These are phyloP conservation scores for Fusarium sarcochroum DNA, from an alignment of 2,329 filamentous ascomycete genomes.

Conservation along the genomic window DNA sequence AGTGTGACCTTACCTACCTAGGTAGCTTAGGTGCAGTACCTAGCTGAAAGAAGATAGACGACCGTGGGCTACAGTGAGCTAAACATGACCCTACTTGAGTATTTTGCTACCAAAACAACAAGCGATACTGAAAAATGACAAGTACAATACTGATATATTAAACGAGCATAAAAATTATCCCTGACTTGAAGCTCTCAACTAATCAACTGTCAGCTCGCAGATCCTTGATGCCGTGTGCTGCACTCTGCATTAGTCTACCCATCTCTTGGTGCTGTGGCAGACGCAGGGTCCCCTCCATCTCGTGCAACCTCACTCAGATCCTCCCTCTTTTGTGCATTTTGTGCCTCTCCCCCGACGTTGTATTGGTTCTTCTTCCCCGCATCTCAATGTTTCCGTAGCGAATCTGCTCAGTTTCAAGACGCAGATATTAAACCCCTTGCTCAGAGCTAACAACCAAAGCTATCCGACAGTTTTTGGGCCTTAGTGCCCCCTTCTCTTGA, in stretches of 20 bases:
- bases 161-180: slow-evolving; percentile 12
- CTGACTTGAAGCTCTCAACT: slow-evolving; percentile 3
- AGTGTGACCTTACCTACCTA: too few species aligned
- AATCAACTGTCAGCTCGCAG: slow-evolving; percentile 8
- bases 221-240: slow-evolving; percentile 1
- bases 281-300: slow-evolving; percentile 33
- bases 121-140: slow-evolving; percentile 14
- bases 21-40: not conserved
- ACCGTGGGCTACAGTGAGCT: slow-evolving; percentile 1
- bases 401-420: not conserved
- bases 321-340: not conserved
- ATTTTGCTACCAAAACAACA: slow-evolving; percentile 3
- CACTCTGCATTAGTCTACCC: slow-evolving; percentile 23
- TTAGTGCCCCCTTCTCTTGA: slow-evolving; percentile 25
- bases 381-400: not conserved
- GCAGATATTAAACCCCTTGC: slow-evolving; percentile 27
- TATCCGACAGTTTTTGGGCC: slow-evolving; percentile 9
- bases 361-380: slow-evolving; percentile 6
- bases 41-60: slow-evolving; percentile 2
- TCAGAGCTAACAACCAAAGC: slow-evolving; percentile 7
- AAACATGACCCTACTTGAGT: slow-evolving; percentile 26
- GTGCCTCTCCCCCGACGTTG: slow-evolving; percentile 16
- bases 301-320: not conserved
- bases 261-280: slow-evolving; percentile 2
- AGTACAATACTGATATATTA: slow-evolving; percentile 4